Evolutionary conservation across 148 eudicot species (phyloP), one percentile per base, ranked within the genome.

Genomic region (Oxyria digyna): DNA sequence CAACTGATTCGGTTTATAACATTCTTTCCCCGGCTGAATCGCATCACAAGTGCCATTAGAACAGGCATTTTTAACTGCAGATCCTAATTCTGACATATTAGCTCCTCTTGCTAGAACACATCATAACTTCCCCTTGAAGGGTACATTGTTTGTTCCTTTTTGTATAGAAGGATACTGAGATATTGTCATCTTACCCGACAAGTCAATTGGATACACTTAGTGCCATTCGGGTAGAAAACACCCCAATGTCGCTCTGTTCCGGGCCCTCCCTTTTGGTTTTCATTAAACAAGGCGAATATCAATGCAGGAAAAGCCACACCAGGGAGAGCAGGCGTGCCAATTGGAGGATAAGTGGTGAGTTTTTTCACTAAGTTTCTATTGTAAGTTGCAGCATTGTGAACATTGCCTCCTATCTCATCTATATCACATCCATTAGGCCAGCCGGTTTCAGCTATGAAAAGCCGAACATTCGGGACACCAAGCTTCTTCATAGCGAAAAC

Each of bases 241-340:
- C 98, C 98, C 79, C 87, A 93, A 62, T 93, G 96, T 38, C 98
- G 72, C 80, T 93, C 98, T 14, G 98, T 93, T 3, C 97, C 92
- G 13, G 79, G 95, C 10, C 98, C 98, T 1, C 74, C 43, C 64
- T 93, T 93, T 64, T 81, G 84, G 77, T 93, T 93, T 79, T 93
- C 98, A 3, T 93, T 90, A 41, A 70, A 93, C 71, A 93, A 65
- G 8, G 96, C 78, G 35, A 93, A 93, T 0, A 93, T 52, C 42
- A 87, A 82, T 3, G 94, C 45, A 0, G 89, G 98, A 6, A 90
- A 57, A 43, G 88, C 81, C 10, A 17, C 82, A 15, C 87, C 91
- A 3, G 97, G 98, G 33, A 83, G 78, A 32, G 92, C 88, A n/a
- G 98, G 98, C 1, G 92, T 94, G 18, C 98, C 98, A 3, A 63